Evolutionary conservation across 768 basidiomycete species (phyloP), one percentile per base, ranked within the genome.

Genomic region (Naganishia kalamii): DNA sequence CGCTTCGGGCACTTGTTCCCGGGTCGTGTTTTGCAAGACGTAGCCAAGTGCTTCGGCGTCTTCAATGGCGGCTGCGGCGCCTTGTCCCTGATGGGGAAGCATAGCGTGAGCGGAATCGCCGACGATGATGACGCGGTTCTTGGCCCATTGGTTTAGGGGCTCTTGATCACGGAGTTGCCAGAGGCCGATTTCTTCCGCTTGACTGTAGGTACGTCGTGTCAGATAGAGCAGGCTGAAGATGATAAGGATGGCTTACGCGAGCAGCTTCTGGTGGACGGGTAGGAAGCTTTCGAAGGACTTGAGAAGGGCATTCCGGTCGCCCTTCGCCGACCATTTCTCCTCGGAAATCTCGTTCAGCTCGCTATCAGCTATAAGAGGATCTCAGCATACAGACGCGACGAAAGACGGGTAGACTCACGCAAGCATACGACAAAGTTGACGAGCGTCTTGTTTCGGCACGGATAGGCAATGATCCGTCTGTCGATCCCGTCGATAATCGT

Each of bases 131-230:
- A 59, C 33, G 2, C 41, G 21, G 17, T 51, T 68, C 23, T 69
- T 65, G 12, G 52, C 62, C 70, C 70, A 69, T 21, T 62, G 48
- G 6, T 27, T 11, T 2, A 71, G 62, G 10, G 70, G 68, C n/a
- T 67, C 65, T 29, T 69, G 68, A 25, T 71, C 70, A 30, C 70
- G 65, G 3, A 71, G 44, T 40, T 71, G 70, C 70, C 70, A 71
- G 0, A 72, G 62, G 1, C 66, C 70, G 30, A 65, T 54, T 12
- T 63, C 35, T 0, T 65, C 30, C 3, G 60, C 66, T 32, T 50
- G 59, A 3, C 71, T 71, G 41, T 3, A 30, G 44, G 19, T n/a
- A n/a, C n/a, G 27, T 25, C 19, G 33, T 8, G 40, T 32, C 25
- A 29, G 7, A 12, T 1, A 10, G 47, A 52, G 6, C 29, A 19